These are phyloP conservation scores for Emergomyces pasteurianus DNA, from an alignment of 2,329 filamentous ascomycete species.

Conservation along the genomic window DNA sequence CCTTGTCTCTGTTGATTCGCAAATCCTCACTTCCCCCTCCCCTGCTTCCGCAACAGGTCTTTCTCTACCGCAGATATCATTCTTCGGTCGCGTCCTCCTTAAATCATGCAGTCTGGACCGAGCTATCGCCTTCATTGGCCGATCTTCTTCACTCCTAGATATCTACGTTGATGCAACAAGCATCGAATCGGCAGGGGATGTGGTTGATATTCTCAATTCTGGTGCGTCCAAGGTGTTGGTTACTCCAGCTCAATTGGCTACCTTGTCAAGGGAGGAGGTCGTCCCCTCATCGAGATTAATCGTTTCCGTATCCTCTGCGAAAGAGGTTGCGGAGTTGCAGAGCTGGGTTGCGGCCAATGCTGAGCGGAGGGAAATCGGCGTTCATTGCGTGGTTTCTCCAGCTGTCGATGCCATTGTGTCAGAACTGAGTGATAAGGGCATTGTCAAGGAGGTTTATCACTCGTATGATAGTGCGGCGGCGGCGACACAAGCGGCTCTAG, in stretches of 20 bases:
- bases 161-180: slow-evolving; percentile 67
- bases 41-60: slow-evolving; percentile 37
- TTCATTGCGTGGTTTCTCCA: slow-evolving; percentile 15
- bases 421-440: slow-evolving; percentile 25
- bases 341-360: slow-evolving; percentile 26
- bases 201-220: slow-evolving; percentile 69
- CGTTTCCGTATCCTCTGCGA: slow-evolving; percentile 35
- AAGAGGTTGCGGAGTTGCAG: slow-evolving; percentile 28
- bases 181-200: slow-evolving; percentile 56
- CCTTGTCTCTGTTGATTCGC: slow-evolving; percentile 29
- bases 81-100: slow-evolving; percentile 47
- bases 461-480: slow-evolving; percentile 19
- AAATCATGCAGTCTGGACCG: slow-evolving; percentile 33
- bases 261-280: slow-evolving; percentile 40
- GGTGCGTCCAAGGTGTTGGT: slow-evolving; percentile 82
- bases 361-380: slow-evolving; percentile 22
- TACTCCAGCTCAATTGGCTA: slow-evolving; percentile 52
- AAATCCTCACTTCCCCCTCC: slow-evolving; percentile 23
- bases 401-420: slow-evolving; percentile 20
- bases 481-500: slow-evolving; percentile 37
- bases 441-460: slow-evolving; percentile 29
- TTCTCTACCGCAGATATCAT: slow-evolving; percentile 42
- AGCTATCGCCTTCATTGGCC: slow-evolving; percentile 41
- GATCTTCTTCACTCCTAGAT: slow-evolving; percentile 43
- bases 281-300: slow-evolving; percentile 46